Conservation (phyloP, 1,284 basidiomycete species). For the Mycena citricolor region DNA sequence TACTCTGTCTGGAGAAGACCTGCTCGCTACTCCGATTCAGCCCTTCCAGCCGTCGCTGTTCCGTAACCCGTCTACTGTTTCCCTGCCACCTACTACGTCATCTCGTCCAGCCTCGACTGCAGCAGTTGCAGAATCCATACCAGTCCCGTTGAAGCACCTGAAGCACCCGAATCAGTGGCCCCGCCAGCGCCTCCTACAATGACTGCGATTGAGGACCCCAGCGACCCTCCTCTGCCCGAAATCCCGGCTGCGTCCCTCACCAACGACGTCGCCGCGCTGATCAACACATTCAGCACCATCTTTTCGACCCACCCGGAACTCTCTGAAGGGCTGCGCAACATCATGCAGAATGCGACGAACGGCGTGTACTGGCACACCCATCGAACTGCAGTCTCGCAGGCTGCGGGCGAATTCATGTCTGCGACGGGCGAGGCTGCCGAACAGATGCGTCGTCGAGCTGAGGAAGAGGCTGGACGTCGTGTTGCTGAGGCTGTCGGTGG, state of each 20-base stretch:
- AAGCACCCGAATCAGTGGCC: no score
- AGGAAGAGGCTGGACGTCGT: slow-evolving; percentile 62
- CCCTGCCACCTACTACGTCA: no score
- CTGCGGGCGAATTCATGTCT: slow-evolving; percentile 50
- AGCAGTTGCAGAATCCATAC: no score
- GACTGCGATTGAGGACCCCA: slow-evolving; percentile 48
- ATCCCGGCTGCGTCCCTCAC: slow-evolving; percentile 51
- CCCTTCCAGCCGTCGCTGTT: no score
- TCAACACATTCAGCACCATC: slow-evolving; percentile 52
- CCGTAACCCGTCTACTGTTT: no score
- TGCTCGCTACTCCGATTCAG: no score
- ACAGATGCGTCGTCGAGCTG: slow-evolving; percentile 46
- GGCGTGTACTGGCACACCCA: slow-evolving; percentile 69
- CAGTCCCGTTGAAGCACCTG: no score
- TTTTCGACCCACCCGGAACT: slow-evolving; percentile 68
- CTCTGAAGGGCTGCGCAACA: slow-evolving; percentile 60
- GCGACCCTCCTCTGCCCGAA: slow-evolving; percentile 61
- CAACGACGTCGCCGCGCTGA: slow-evolving; percentile 59
- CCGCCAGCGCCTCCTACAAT: no score
- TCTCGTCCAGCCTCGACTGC: no score
- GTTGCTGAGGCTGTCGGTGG: slow-evolving; percentile 64
- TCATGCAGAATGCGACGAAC: slow-evolving; percentile 57
- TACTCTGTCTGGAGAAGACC: slow-evolving; percentile 4
- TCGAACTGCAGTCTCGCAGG: slow-evolving; percentile 53
- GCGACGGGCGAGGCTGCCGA: slow-evolving; percentile 40